Percentiles rank a stretch among this genome's conserved stretches.
phyloP scores from a whole-genome alignment of 2,329 filamentous ascomycete genomes.

The Cladorrhinum sp. region DNA sequence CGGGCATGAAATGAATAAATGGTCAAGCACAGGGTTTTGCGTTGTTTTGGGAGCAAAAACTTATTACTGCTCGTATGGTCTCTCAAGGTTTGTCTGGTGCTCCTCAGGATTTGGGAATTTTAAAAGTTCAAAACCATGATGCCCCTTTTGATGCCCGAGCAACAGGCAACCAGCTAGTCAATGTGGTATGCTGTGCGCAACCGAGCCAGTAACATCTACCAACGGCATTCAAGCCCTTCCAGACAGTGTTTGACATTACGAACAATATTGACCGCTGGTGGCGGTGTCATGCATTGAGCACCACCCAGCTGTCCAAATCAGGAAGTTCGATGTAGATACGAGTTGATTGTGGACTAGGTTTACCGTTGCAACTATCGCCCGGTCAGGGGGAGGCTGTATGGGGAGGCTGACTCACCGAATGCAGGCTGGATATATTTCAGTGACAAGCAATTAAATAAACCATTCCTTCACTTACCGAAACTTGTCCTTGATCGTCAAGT shows the following conservation, averaged over 20 bases:
- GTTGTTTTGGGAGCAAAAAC: conserved; percentile 16
- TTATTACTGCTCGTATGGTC: conserved; percentile 4
- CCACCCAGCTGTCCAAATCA: neutral
- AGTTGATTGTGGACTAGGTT: neutral
- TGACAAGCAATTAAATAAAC: no score
- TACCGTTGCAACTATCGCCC: neutral
- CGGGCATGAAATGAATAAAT: conserved; percentile 42
- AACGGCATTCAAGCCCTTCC: neutral
- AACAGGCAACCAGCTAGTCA: neutral
- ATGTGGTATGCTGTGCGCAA: neutral
- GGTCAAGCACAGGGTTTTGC: conserved; percentile 29
- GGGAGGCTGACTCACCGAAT: neutral
- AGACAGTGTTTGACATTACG: neutral
- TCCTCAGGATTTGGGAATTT: neutral
- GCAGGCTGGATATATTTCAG: neutral
- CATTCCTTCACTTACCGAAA: no score
- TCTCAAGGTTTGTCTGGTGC: conserved; percentile 7
- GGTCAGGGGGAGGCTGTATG: neutral
- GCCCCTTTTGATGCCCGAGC: neutral
- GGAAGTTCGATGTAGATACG: neutral
- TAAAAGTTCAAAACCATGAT: neutral
- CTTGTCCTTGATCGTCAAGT: neutral
- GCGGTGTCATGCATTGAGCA: neutral
- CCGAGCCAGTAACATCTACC: neutral
- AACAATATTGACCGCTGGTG: neutral